Evolutionary conservation across 2,329 filamentous ascomycete genomes (phyloP).

Genomic region (Curvularia lunata): DNA sequence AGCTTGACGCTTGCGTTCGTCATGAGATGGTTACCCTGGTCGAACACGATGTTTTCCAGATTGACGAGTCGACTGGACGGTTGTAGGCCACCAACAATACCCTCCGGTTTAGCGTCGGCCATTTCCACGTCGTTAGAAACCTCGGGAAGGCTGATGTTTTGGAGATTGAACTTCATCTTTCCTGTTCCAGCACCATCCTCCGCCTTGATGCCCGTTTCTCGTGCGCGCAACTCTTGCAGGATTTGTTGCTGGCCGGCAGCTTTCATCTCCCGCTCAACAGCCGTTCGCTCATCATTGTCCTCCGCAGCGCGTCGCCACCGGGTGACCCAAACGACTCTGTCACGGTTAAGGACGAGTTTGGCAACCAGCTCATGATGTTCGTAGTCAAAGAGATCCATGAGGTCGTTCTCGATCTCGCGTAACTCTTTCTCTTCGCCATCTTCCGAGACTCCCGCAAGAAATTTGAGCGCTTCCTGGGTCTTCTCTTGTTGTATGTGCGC

Average conservation of each 20-base stretch:
- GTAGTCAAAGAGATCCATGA: slow-evolving; percentile 98
- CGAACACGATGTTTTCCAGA: slow-evolving; percentile 93
- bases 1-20: slow-evolving; percentile 96
- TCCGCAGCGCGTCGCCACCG: slow-evolving; percentile 82
- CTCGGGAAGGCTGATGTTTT: slow-evolving; percentile 83
- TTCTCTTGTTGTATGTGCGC: slow-evolving; percentile 94
- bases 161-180: slow-evolving; percentile 82
- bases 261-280: slow-evolving; percentile 88
- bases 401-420: slow-evolving; percentile 94
- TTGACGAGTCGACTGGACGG: slow-evolving; percentile 90
- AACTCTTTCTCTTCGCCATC: slow-evolving; percentile 83
- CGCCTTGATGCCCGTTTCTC: slow-evolving; percentile 64
- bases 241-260: slow-evolving; percentile 87
- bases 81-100: slow-evolving; percentile 79
- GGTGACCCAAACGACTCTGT: slow-evolving; percentile 96
- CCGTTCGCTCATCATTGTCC: slow-evolving; percentile 72
- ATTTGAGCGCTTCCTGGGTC: slow-evolving; percentile 80
- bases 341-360: slow-evolving; percentile 87
- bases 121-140: slow-evolving; percentile 57
- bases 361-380: slow-evolving; percentile 93
- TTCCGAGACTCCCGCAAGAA: slow-evolving; percentile 76
- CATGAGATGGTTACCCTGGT: slow-evolving; percentile 98
- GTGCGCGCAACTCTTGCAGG: slow-evolving; percentile 83
- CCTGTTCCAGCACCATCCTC: slow-evolving; percentile 64
- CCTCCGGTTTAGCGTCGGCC: slow-evolving; percentile 50